Evolutionary conservation across 305 asterid genomes (phyloP), one percentile per base, ranked within the genome.

Genomic region (Fraxinus latifolia): DNA sequence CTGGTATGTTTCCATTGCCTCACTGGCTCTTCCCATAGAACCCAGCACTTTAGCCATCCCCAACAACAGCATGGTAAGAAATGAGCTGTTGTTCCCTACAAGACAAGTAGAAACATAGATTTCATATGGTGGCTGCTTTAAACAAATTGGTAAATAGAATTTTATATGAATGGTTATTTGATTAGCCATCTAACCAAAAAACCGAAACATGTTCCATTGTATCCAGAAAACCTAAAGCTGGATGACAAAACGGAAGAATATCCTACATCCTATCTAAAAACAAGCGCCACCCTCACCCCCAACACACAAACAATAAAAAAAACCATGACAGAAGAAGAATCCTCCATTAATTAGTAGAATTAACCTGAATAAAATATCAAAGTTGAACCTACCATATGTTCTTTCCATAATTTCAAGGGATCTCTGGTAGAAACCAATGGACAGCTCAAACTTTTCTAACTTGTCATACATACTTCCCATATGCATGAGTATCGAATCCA

Each of bases 401-500:
- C 82, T 86, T 84, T 93, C 94, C 86, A 85, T 82, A 82, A 95
- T 90, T 76, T 89, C 85, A 78, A 92, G 86, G 72, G 95, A 93
- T 85, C 97, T 91, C 70, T 50, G 77, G 87, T 95, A 95, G 79
- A 81, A 83, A 79, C 37, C 29, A 78, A 89, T 36, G 44, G 99
- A 91, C 85, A 82, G 55, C 79, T 91, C 94, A 84, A 85, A 87
- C 79, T 89, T 91, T 85, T 89, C 93, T 90, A 93, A 71, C 86
- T 90, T 95, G 42, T 88, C 91, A 82, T 87, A 86, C 86, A 93
- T 88, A 82, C 92, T 95, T 85, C 95, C 99, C 98, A 95, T 93
- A 86, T 95, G 99, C 86, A 90, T 81, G 84, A 93, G 97, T 84
- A 93, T 91, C 33, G 94, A 93, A 90, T 93, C 97, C 86, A 95